Evolutionary conservation across 2,329 filamentous ascomycete species (phyloP), one percentile per base, ranked within the genome.

Genomic region (Zymoseptoria pseudotritici): DNA sequence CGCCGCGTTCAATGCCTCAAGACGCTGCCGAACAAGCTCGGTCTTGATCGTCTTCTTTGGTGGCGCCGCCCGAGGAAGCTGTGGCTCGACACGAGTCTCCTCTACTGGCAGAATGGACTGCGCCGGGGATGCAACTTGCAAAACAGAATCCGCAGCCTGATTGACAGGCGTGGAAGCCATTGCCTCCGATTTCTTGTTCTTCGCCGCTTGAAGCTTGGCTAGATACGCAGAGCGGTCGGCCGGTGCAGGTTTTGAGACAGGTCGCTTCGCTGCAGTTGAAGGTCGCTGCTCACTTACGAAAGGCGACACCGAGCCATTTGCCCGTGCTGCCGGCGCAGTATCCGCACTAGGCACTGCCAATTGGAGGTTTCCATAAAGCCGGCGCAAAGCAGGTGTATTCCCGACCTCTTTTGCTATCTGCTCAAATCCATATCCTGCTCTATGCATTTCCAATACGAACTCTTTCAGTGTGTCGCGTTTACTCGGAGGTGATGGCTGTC

Each of bases 181-280:
- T 8, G 61, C 29, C 52, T 69, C 65, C 2, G 71, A 67, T 57
- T 86, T 88, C 36, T 83, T 83, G 56, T 81, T 82, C 71, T 89
- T 91, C 1, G 84, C 85, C n/a, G 89, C 89, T 58, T 91, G 79
- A 58, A 91, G 80, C 54, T 87, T 84, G 3, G 89, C 88, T 61
- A 93, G 90, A 50, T 89, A 84, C 65, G 91, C 88, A 66, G 89
- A 90, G 21, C 89, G 82, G 68, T 89, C 85, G 64, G 88, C 55
- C 24, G 65, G 61, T 9, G 58, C 54, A 50, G 63, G 55, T 46
- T 64, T 63, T 29, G 59, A 53, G 77, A 80, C 53, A 63, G 55
- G 50, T 58, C 58, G 50, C 22, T 62, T 51, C 24, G 63, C 66
- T 6, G 60, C 26, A 19, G 59, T 22, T 31, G 63, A 56, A 50